A percentile compares a stretch with the other conserved stretches of the same genome.
phyloP scores from a whole-genome alignment of 352 stramenopile species.

The Hyaloperonospora arabidopsidis region DNA sequence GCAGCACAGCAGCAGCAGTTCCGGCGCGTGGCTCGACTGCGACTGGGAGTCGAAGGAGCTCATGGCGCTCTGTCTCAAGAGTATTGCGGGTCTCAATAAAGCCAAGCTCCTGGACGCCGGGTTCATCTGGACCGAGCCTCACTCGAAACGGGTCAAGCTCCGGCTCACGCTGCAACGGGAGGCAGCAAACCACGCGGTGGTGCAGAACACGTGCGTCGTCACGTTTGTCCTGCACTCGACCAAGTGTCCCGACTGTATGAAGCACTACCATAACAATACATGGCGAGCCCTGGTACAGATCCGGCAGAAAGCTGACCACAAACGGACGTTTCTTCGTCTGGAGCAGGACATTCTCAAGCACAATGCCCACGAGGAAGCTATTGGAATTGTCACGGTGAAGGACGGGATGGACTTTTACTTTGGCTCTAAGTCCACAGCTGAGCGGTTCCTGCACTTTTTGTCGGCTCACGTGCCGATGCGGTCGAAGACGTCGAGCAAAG shows the following conservation, averaged over 20 bases:
- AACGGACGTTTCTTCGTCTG: slow-evolving; percentile 62
- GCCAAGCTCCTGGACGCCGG: slow-evolving; percentile 69
- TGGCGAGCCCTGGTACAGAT: slow-evolving; percentile 70
- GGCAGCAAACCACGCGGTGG: slow-evolving; percentile 55
- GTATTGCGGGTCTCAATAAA: slow-evolving; percentile 48
- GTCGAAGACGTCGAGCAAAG: slow-evolving; percentile 62
- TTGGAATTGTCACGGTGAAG: slow-evolving; percentile 51
- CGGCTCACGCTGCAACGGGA: slow-evolving; percentile 63
- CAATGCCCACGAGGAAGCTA: slow-evolving; percentile 52
- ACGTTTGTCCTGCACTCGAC: slow-evolving; percentile 56
- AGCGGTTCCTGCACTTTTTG: slow-evolving; percentile 63
- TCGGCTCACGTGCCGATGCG: slow-evolving; percentile 52
- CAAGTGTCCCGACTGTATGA: slow-evolving; percentile 68
- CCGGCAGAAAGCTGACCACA: slow-evolving; percentile 66
- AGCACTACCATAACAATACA: slow-evolving; percentile 62
- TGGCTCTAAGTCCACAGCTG: slow-evolving; percentile 38
- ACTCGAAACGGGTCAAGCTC: slow-evolving; percentile 74
- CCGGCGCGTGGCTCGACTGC: slow-evolving; percentile 44
- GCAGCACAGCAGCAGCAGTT: slow-evolving; percentile 29
- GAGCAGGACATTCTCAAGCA: slow-evolving; percentile 75
- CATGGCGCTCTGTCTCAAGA: slow-evolving; percentile 74
- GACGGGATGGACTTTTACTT: slow-evolving; percentile 84
- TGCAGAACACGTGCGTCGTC: slow-evolving; percentile 61
- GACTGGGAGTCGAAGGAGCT: slow-evolving; percentile 73
- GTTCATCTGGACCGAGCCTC: slow-evolving; percentile 80